These are phyloP conservation scores for Dryadomyces quercivorus DNA, from an alignment of 2,329 filamentous ascomycete genomes.

Conservation along the genomic window DNA sequence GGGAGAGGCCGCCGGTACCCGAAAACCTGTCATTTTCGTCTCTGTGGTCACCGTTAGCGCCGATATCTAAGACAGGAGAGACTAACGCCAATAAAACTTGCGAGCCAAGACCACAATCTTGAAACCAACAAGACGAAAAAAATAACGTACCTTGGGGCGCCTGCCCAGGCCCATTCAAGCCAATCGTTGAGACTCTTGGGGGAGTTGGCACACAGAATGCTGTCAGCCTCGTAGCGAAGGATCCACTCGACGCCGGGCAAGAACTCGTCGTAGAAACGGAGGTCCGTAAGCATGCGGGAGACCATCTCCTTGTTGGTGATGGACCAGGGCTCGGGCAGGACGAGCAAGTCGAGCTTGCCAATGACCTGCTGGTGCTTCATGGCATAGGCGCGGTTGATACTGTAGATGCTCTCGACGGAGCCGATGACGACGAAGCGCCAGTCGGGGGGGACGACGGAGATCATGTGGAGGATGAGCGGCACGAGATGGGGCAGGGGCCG, in stretches of 20 bases:
- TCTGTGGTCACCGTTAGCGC: slow-evolving; percentile 19
- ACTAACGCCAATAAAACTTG: too few species aligned
- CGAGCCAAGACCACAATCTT: too few species aligned
- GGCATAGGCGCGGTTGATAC: slow-evolving; percentile 30
- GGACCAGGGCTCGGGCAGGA: slow-evolving; percentile 34
- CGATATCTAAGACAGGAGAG: too few species aligned
- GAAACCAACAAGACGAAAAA: not conserved
- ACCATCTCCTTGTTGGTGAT: slow-evolving; percentile 35
- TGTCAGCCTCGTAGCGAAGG: slow-evolving; percentile 42
- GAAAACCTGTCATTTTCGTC: slow-evolving; percentile 30
- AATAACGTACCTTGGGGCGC: slow-evolving; percentile 31
- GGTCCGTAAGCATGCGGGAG: slow-evolving; percentile 34
- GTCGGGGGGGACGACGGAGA: slow-evolving; percentile 37
- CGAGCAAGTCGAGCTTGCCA: slow-evolving; percentile 38
- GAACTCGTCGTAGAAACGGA: slow-evolving; percentile 39
- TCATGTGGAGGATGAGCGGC: slow-evolving; percentile 38
- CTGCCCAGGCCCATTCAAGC: slow-evolving; percentile 42
- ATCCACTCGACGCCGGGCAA: slow-evolving; percentile 39
- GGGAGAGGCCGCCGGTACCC: slow-evolving; percentile 41
- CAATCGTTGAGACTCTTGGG: slow-evolving; percentile 38
- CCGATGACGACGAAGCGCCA: slow-evolving; percentile 44
- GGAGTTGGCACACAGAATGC: slow-evolving; percentile 42
- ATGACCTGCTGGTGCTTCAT: slow-evolving; percentile 35
- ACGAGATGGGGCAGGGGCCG: slow-evolving; percentile 34
- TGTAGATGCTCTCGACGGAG: slow-evolving; percentile 32